Percentiles rank a stretch among this genome's conserved stretches.
phyloP scores from a whole-genome alignment of 2,329 filamentous ascomycete genomes.

The Trichoderma sp. region DNA sequence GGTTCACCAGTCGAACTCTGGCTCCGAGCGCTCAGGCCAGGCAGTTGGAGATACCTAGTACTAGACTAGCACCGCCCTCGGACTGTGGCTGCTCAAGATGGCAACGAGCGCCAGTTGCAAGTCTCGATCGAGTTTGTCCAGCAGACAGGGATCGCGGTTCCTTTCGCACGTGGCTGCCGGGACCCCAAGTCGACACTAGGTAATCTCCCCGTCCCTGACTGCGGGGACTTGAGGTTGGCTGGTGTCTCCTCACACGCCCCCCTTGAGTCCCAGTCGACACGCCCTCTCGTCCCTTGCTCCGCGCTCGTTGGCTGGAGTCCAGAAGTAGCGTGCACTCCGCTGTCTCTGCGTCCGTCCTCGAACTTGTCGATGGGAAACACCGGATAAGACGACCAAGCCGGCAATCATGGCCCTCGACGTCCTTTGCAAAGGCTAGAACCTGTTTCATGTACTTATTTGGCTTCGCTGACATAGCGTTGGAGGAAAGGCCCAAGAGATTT shows the following conservation, averaged over 20 bases:
- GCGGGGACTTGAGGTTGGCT: constrained; percentile 8
- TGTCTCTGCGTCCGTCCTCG: neutral
- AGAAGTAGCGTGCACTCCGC: neutral
- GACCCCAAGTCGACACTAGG: constrained; percentile 29
- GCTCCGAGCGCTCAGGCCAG: neutral
- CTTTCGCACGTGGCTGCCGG: constrained; percentile 33
- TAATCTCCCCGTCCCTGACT: constrained; percentile 29
- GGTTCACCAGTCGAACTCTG: neutral
- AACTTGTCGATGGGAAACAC: neutral
- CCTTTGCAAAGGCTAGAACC: too few species aligned
- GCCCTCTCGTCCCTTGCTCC: constrained; percentile 6
- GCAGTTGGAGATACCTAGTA: neutral
- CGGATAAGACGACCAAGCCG: neutral
- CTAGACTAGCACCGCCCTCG: neutral
- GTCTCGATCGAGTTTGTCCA: constrained; percentile 27
- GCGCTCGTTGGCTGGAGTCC: constrained; percentile 6
- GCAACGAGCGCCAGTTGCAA: constrained; percentile 26
- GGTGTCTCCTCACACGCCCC: constrained; percentile 9
- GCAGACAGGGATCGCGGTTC: constrained; percentile 25
- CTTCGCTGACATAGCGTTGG: neutral
- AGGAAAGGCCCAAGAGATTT: neutral
- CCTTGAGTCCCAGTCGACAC: neutral
- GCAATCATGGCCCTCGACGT: neutral
- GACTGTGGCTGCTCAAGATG: constrained; percentile 12
- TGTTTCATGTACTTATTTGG: neutral